Evolutionary conservation across 345 rosid species (phyloP).

Genomic region (Cardamine chenopodiifolia): DNA sequence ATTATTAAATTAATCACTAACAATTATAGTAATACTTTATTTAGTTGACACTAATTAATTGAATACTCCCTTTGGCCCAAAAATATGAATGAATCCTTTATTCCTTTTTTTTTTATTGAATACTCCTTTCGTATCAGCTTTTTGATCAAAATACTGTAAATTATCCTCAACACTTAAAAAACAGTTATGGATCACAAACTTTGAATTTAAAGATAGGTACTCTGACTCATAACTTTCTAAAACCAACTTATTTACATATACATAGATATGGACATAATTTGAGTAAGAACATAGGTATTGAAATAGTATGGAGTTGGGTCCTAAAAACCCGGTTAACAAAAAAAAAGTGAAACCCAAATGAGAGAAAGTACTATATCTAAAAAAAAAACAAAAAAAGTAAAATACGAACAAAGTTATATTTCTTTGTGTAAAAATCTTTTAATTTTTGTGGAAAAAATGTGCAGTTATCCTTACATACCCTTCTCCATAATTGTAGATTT

Average conservation of each 20-base stretch:
- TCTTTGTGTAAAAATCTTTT: not conserved
- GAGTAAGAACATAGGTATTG: slow-evolving; percentile 7
- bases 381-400: not conserved
- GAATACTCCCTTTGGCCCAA: not conserved
- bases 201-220: slow-evolving; percentile 21
- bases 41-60: slow-evolving; percentile 34
- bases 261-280: slow-evolving; percentile 23
- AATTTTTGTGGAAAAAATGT: not conserved
- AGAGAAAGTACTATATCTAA: slow-evolving; percentile 12
- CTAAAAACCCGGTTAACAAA: slow-evolving; percentile 3
- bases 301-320: slow-evolving; percentile 22
- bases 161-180: not conserved
- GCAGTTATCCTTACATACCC: slow-evolving; percentile 58
- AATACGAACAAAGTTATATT: not conserved
- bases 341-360: slow-evolving; percentile 23
- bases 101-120: not conserved
- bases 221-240: slow-evolving; percentile 39
- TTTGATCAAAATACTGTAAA: slow-evolving; percentile 1
- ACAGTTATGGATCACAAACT: slow-evolving; percentile 6
- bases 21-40: slow-evolving; percentile 5
- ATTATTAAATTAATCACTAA: slow-evolving; percentile 27
- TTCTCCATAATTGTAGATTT: slow-evolving; percentile 99
- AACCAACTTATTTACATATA: slow-evolving; percentile 27
- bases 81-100: not conserved
- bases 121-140: not conserved